Evolutionary conservation across 257 asterid species (phyloP), one percentile per base, ranked within the genome.

Genomic region (Vinca minor): DNA sequence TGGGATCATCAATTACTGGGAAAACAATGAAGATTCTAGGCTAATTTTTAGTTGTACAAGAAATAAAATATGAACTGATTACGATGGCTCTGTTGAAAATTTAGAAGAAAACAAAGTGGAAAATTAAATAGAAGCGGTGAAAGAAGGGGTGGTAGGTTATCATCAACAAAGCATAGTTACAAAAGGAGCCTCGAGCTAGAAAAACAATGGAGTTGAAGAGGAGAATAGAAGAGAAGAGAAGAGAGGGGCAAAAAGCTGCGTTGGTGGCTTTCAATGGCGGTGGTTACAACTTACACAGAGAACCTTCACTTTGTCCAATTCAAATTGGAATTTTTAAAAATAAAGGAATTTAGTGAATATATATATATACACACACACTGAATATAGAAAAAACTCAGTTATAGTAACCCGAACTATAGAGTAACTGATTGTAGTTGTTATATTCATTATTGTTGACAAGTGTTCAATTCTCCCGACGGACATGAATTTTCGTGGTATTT

Each of bases 141-240:
- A 28, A 20, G 78, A 20, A 11, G 52, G 64, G 15, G 50, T 26
- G 66, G 47, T 75, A 70, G 79, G 76, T 70, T 31, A 70, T 35
- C 75, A n/a, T n/a, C n/a, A n/a, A n/a, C n/a, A 65, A 70, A 41
- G 45, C 70, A 54, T 38, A 68, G 58, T 49, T 32, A 46, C 59
- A 60, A 45, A 44, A n/a, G 41, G 54, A 42, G 34, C 46, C 47
- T 34, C 34, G 46, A 54, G 57, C 41, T 36, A 44, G 8, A 48
- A 63, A 49, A 53, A 36, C 20, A n/a, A 29, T n/a, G 1, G 53
- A n/a, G 28, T n/a, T n/a, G n/a, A n/a, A n/a, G n/a, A n/a, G n/a
- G n/a, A n/a, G n/a, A n/a, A n/a, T n/a, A n/a, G n/a, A n/a, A n/a
- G n/a, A n/a, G n/a, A n/a, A n/a, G n/a, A n/a, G 20, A 26, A 36